phyloP scores from a whole-genome alignment of 2,329 filamentous ascomycete species.

The Parascedosporium putredinis region DNA sequence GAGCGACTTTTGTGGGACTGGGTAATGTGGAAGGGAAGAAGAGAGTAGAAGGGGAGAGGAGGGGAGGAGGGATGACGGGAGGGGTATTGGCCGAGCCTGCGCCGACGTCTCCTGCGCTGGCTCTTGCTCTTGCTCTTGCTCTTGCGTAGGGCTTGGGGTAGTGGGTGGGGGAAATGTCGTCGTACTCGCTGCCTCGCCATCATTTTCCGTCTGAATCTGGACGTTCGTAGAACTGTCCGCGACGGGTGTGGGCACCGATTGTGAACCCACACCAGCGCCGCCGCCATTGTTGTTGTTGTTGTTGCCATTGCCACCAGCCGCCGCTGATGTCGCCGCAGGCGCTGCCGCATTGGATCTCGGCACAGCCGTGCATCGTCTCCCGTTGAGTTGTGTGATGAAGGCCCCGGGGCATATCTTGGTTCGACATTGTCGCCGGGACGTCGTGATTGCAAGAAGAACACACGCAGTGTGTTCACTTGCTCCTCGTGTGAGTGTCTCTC shows the following conservation, averaged over 20 bases:
- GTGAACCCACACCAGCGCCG: neutral
- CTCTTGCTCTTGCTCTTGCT: neutral
- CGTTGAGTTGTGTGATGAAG: slow-evolving; percentile 37
- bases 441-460: slow-evolving; percentile 8
- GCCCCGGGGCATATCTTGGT: slow-evolving; percentile 30
- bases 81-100: neutral
- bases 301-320: slow-evolving; percentile 12
- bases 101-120: too few species aligned
- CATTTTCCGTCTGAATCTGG: neutral
- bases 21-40: neutral
- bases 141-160: neutral
- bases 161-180: slow-evolving; percentile 22
- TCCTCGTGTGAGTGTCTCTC: slow-evolving; percentile 13
- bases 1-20: neutral
- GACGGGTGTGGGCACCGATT: neutral
- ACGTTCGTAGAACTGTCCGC: neutral
- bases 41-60: neutral
- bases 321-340: slow-evolving; percentile 13
- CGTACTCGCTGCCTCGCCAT: slow-evolving; percentile 23
- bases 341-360: slow-evolving; percentile 22
- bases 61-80: slow-evolving; percentile 10
- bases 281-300: slow-evolving; percentile 2
- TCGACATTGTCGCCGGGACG: slow-evolving; percentile 27
- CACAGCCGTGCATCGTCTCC: slow-evolving; percentile 43
- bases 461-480: slow-evolving; percentile 7